A percentile compares a stretch with the other conserved stretches of the same genome.
These are phyloP conservation scores for Leavenworthia alabamica DNA, from an alignment of 345 rosid species.

Conservation along the genomic window DNA sequence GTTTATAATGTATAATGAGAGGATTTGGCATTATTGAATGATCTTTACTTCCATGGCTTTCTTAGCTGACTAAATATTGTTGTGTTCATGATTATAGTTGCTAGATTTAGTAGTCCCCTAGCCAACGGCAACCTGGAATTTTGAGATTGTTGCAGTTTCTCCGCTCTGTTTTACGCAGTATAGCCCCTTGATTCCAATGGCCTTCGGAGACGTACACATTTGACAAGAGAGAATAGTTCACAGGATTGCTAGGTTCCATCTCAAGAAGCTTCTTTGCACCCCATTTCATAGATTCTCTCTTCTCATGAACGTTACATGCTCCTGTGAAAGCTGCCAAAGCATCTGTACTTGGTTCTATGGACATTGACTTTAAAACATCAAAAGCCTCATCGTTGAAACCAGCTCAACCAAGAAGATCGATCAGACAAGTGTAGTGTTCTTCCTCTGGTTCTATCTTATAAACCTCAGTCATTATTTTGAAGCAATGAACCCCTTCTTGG, in stretches of 20 bases:
- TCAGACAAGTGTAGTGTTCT: constrained; percentile 58
- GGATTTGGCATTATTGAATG: constrained; percentile 10
- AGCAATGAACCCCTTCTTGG: constrained; percentile 51
- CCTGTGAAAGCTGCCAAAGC: constrained; percentile 54
- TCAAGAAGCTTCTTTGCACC: constrained; percentile 52
- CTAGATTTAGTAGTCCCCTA: constrained; percentile 6
- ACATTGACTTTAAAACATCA: constrained; percentile 41
- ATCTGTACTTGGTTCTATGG: constrained; percentile 31
- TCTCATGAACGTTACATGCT: constrained; percentile 55
- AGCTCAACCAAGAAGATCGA: constrained; percentile 65
- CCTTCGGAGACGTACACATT: constrained; percentile 56
- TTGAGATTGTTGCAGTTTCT: constrained; percentile 37
- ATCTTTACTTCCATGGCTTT: constrained; percentile 7
- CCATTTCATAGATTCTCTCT: constrained; percentile 36
- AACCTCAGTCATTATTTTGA: constrained; percentile 41
- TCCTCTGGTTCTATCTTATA: constrained; percentile 44
- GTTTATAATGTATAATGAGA: constrained; percentile 1
- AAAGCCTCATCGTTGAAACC: constrained; percentile 57
- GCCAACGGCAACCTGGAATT: constrained; percentile 63
- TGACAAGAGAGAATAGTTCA: constrained; percentile 51
- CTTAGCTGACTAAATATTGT: no score
- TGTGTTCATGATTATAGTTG: constrained; percentile 14
- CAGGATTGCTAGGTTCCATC: constrained; percentile 47
- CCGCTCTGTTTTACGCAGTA: constrained; percentile 42
- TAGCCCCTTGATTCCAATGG: constrained; percentile 49